Evolutionary conservation across 768 basidiomycete species (phyloP), one percentile per base, ranked within the genome.

Genomic region (Boletellus emodensis): DNA sequence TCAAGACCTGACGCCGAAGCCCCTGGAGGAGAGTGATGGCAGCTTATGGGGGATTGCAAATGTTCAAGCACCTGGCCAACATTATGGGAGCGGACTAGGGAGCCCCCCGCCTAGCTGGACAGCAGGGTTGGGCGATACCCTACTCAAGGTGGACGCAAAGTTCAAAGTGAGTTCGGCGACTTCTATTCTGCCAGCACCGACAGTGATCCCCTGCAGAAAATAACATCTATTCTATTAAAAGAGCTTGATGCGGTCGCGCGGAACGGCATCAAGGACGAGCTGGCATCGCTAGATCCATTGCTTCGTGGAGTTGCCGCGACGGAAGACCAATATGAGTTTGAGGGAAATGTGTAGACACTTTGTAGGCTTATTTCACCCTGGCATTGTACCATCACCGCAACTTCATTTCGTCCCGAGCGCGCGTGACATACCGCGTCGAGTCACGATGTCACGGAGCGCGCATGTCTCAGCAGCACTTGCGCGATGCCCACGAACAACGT

Each of bases 171-270:
- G 78, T 70, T 48, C 28, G 32, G 26, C 17, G 24, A 20, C 4
- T 8, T 33, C 49, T 18, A 15, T 39, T 34, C 17, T 48, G n/a
- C 30, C 20, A 26, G 38, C 24, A 15, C 22, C 0, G 33, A 49
- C 49, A 26, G 18, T 51, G 32, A 64, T 37, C 1, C 36, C 6
- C 35, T n/a, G 15, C 66, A 94, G 92, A 94, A 93, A 84, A 83
- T 94, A 55, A 87, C 84, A n/a, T 77, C 81, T 17, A 72, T 70
- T 37, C 71, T 95, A 10, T 69, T 92, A 50, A 93, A 92, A 66
- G 92, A 94, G 56, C 79, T 95, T 20, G 92, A 94, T 68, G 75
- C 78, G 36, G 81, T 90, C 41, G 90, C 91, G 42, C 77, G 90
- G 51, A 83, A 83, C 43, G 80, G 82, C 13, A 93, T 94, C 65